Percentiles rank a stretch among this genome's conserved stretches.
Evolutionary conservation across 305 asterid genomes (phyloP).

Genomic region (Nicotiana rustica): DNA sequence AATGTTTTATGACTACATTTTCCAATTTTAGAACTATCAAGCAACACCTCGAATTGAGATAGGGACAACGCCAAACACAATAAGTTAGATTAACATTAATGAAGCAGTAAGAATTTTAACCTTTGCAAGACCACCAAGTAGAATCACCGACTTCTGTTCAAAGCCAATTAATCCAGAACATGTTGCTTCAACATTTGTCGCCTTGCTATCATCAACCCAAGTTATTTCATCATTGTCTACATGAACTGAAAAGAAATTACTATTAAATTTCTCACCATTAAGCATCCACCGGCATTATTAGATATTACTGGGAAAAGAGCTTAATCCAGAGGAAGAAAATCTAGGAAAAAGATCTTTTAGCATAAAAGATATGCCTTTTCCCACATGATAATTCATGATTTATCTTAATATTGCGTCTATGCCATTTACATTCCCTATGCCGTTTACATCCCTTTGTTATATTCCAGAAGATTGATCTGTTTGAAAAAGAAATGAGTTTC

Average conservation of each 20-base stretch:
- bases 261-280: not conserved
- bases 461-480: not conserved
- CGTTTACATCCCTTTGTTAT: not conserved
- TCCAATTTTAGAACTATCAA: not conserved
- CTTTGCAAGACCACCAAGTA: conserved; percentile 54
- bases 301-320: too few relatives aligned
- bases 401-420: not conserved
- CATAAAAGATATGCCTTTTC: not conserved
- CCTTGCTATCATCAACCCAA: conserved; percentile 56
- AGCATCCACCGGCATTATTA: not conserved
- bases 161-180: conserved; percentile 49
- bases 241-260: conserved; percentile 39
- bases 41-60: not conserved
- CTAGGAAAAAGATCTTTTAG: not conserved
- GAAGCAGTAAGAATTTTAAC: conserved; percentile 22
- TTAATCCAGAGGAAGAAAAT: not conserved
- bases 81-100: not conserved
- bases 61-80: not conserved
- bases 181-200: conserved; percentile 54
- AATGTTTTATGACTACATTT: not conserved
- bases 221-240: conserved; percentile 41
- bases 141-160: conserved; percentile 41
- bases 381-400: not conserved
- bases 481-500: not conserved
- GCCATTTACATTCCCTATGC: not conserved